phyloP scores from a whole-genome alignment of 371 early-diverging fungal species.

The Mucor indicus region DNA sequence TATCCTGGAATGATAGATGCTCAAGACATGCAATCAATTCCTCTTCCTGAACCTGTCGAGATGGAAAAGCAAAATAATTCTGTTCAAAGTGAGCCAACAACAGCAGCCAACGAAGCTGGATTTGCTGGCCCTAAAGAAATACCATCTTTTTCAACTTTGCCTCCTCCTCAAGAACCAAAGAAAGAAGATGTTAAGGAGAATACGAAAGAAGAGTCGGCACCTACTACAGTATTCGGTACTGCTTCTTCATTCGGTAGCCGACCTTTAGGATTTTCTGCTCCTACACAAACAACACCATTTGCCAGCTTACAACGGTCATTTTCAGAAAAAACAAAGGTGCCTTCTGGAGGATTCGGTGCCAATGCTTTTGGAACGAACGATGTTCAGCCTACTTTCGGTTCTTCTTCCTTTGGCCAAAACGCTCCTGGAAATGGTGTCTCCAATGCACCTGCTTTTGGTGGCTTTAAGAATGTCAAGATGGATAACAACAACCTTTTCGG shows the following conservation, averaged over 20 bases:
- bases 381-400: not conserved
- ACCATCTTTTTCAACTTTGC: no score
- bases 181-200: no score
- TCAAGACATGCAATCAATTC: not conserved
- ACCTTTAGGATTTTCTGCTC: not conserved
- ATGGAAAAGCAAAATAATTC: no score
- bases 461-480: not conserved
- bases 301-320: not conserved
- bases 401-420: not conserved
- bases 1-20: constrained; percentile 8
- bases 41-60: not conserved
- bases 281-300: constrained; percentile 3
- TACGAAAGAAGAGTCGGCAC: no score
- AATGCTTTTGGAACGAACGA: not conserved
- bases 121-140: not conserved
- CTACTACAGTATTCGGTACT: not conserved
- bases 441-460: not conserved
- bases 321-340: not conserved
- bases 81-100: no score
- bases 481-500: constrained; percentile 4
- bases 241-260: not conserved
- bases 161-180: no score
- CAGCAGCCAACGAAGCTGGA: constrained; percentile 2
- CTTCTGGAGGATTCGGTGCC: not conserved
- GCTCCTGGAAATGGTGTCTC: not conserved